Base-by-base conservation (phyloP, 225 moss, liverwort and hornwort genomes). In the Bryoerythrophyllum caledonicum region DNA sequence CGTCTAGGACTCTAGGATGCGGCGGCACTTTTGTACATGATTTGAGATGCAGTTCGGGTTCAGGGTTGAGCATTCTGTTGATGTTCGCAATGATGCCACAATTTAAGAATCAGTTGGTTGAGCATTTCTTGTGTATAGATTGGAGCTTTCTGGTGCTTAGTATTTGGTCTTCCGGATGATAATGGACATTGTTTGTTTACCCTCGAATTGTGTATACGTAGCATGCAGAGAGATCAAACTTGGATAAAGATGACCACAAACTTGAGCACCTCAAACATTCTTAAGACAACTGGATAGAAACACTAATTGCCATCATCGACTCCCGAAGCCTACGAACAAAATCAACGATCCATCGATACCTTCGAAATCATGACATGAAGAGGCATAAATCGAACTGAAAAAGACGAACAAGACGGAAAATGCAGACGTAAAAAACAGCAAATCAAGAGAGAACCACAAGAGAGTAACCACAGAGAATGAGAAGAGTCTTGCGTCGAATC, bases 401-500 rank as follows among this genome's bases (percentile, higher is more conserved):
- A n/a, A n/a, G 26, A 46, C 44, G 43, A 16, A 26, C 43, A 43
- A 13, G 43, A 43, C 12, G 43, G 12, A 41, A 44, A 26, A 25
- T 25, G 26, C 25, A 1, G 26, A 10, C 48, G 10, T 27, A 48
- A 10, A 49, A 49, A 2, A 37, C 35, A 38, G 38, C 1, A 38
- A 55, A 24, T 16, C 70, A 6, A 16, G 16, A 19, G 9, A 40
- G 1, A 68, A 30, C 10, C 9, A 30, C 40, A 4, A 65, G 51
- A 26, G 38, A n/a, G 28, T 35, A 64, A 19, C 40, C 76, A 25
- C 26, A 23, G 68, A 61, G 71, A 65, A 77, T 35, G 43, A 49
- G 74, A 70, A 59, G 61, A 68, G 35, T 53, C 28, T 53, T 73
- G 72, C 62, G 62, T 76, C 76, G 79, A 81, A 84, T 79, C 61